phyloP scores from a whole-genome alignment of 2,329 filamentous ascomycete genomes.

The Lasiodiplodia theobromae region DNA sequence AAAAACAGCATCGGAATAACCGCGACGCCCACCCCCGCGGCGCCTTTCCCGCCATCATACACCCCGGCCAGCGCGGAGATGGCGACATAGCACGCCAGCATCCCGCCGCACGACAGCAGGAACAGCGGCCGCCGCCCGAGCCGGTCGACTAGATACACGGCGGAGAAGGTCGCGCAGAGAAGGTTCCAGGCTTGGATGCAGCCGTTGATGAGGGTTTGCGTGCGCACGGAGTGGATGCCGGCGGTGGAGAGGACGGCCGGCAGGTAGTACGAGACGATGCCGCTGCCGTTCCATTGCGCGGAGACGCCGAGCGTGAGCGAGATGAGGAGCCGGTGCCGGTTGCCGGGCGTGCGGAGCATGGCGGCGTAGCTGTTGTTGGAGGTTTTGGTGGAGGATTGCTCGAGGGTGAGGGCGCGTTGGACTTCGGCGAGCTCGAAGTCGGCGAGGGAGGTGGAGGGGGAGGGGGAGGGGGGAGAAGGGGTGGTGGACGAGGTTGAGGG shows the following conservation, averaged over 20 bases:
- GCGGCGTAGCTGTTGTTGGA: slow-evolving; percentile 49
- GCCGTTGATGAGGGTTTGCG: neutral
- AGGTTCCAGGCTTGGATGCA: slow-evolving; percentile 5
- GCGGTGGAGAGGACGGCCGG: neutral
- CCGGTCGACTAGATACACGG: neutral
- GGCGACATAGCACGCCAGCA: neutral
- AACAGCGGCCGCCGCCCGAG: neutral
- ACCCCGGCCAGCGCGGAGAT: neutral
- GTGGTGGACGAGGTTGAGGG: neutral
- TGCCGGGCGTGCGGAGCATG: slow-evolving; percentile 57
- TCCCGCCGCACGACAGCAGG: neutral
- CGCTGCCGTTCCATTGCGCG: slow-evolving; percentile 65
- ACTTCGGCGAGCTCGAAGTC: slow-evolving; percentile 60
- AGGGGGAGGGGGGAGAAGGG: neutral
- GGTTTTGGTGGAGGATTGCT: slow-evolving; percentile 44
- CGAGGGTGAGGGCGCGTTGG: slow-evolving; percentile 55
- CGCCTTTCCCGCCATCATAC: neutral
- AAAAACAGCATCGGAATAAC: neutral
- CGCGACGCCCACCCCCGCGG: accelerated
- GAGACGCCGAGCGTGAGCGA: slow-evolving; percentile 62
- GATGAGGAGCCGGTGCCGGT: slow-evolving; percentile 62
- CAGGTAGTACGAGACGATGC: slow-evolving; percentile 32
- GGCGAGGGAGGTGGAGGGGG: slow-evolving; percentile 43
- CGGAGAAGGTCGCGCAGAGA: neutral
- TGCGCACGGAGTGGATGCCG: neutral